Conservation (phyloP, 495 filamentous ascomycete genomes). For the Trichocladium uniseriatum region DNA sequence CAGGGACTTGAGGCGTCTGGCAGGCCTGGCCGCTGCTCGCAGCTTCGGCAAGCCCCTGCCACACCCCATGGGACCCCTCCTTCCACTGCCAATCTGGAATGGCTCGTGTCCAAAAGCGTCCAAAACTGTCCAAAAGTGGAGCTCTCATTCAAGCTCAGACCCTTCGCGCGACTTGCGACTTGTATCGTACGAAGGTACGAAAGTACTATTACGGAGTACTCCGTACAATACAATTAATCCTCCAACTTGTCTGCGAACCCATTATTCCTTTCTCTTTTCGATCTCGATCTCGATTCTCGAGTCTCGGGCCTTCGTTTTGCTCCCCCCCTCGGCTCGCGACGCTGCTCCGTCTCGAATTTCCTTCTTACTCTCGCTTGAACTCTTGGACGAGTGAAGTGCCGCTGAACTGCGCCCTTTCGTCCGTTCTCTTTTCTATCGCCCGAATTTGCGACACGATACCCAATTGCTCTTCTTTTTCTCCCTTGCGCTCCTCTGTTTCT, state of each 20-base stretch:
- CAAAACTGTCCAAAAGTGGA: too few species aligned
- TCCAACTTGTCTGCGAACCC: not conserved
- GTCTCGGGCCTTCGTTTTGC: not conserved
- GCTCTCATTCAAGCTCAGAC: conserved; percentile 8
- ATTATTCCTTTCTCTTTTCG: not conserved
- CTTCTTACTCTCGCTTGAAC: not conserved
- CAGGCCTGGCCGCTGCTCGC: not conserved
- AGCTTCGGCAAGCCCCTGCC: not conserved
- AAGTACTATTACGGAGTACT: too few species aligned
- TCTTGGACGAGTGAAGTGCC: not conserved
- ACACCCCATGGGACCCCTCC: not conserved
- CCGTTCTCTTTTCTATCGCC: conserved; percentile 1
- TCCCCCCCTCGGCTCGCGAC: not conserved
- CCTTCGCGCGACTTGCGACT: not conserved
- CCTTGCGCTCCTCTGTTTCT: not conserved
- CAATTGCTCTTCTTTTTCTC: too few species aligned
- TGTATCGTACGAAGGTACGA: too few species aligned
- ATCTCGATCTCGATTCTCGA: not conserved
- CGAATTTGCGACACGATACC: not conserved
- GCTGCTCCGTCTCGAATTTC: not conserved
- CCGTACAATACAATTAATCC: conserved; percentile 4
- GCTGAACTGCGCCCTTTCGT: not conserved
- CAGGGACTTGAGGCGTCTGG: not conserved
- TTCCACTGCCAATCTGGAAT: not conserved
- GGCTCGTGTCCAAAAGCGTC: conserved; percentile 10